Base-by-base conservation (phyloP, 176 grass and related monocot species). In the Saccharum spontaneum region DNA sequence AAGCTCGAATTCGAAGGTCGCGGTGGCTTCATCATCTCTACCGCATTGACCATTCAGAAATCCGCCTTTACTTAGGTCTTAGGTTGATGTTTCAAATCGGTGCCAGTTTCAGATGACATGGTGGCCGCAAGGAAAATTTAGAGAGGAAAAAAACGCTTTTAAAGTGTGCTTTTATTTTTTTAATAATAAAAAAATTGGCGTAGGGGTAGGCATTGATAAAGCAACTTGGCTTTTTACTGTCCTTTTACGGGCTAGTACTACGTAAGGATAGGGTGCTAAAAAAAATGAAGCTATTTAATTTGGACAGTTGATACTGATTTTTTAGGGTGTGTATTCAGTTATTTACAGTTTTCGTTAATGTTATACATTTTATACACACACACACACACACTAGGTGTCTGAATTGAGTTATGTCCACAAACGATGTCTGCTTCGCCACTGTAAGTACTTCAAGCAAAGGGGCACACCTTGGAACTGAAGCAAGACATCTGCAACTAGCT, bases 401-500 rank as follows among this genome's bases (percentile, higher is more conserved):
- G 45, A 18, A 50, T 46, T 28, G 45, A 52, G 28, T 10, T 34
- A 20, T 75, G 45, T 26, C 44, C 72, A 20, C 20, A 18, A 11
- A 48, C 13, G 7, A 49, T 31, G 24, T 30, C 71, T 49, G 12
- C n/a, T 28, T 30, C 48, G 13, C 71, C 71, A 10, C 14, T 48
- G 26, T 4, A 73, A 30, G 43, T 30, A 9, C 8, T 4, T 17
- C 23, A 34, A 20, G 45, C 20, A 18, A n/a, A 50, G 30, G 14
- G 23, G 39, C 1, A 10, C 17, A 68, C 46, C 67, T 66, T 86
- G 57, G 8, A 24, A 17, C 22, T 30, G 55, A 83, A 86, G 79
- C 79, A 87, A 79, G 57, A 79, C 79, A 83, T 74, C 67, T 20
- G 22, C 20, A 50, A 87, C 22, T 61, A 48, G 46, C 67, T 8